Conservation (phyloP, 768 basidiomycete genomes). For the Auricularia sp. region DNA sequence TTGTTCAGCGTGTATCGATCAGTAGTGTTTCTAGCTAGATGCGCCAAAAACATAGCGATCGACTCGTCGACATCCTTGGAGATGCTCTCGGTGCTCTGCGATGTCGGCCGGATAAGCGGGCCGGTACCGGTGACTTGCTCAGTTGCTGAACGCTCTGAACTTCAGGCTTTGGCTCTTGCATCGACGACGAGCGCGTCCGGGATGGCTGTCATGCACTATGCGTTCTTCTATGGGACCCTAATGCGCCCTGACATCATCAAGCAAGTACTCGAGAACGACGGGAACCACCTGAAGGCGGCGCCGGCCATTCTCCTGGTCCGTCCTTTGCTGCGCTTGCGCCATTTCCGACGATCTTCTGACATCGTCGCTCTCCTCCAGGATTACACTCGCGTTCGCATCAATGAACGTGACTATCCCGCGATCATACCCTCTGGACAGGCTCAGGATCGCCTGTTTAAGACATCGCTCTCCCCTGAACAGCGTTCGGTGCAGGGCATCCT, state of each 20-base stretch:
- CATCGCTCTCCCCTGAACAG: constrained; percentile 15
- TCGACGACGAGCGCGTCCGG: not conserved
- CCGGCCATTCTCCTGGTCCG: constrained; percentile 22
- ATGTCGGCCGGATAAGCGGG: too few species aligned
- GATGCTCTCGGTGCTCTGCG: too few species aligned
- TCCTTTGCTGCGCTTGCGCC: not conserved
- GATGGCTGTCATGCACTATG: constrained; percentile 1
- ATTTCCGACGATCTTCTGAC: not conserved
- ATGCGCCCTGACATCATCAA: constrained; percentile 26
- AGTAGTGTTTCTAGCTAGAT: not conserved
- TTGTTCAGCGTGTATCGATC: not conserved
- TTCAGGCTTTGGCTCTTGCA: too few species aligned
- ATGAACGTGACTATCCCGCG: constrained; percentile 27
- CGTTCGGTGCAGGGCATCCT: constrained; percentile 25
- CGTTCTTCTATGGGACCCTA: constrained; percentile 33
- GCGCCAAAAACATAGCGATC: not conserved
- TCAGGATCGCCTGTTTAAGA: constrained; percentile 8
- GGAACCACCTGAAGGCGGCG: constrained; percentile 18
- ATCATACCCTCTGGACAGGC: constrained; percentile 18
- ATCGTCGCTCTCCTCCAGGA: not conserved
- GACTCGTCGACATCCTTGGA: not conserved
- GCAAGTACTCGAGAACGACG: constrained; percentile 24
- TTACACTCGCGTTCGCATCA: constrained; percentile 11
- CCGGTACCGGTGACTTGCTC: too few species aligned
- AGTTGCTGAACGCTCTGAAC: too few species aligned